These are phyloP conservation scores for Carex littledalei DNA, from an alignment of 176 grass and related monocot species.

Conservation along the genomic window DNA sequence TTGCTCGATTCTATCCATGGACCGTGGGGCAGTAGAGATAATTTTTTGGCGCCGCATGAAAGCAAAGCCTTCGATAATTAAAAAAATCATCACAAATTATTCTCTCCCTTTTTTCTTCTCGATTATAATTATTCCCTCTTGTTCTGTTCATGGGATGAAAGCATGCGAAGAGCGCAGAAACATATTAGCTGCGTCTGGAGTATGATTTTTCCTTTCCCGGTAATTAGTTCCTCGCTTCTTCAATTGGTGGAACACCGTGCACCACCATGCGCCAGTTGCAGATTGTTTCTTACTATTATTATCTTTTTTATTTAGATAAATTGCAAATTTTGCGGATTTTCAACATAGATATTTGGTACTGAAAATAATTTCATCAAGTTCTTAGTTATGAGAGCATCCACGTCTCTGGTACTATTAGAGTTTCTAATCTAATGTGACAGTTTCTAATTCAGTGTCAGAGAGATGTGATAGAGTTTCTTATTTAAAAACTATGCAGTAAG, in stretches of 20 bases:
- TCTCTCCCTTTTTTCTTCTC: background rate
- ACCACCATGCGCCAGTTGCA: background rate
- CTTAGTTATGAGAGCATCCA: background rate
- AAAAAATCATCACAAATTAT: slow-evolving; percentile 24
- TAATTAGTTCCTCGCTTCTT: background rate
- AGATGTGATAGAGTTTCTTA: too few species aligned
- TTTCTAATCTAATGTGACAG: too few species aligned
- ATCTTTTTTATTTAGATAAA: background rate
- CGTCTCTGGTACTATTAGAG: too few species aligned
- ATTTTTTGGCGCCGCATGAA: slow-evolving; percentile 23
- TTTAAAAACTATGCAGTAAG: too few species aligned
- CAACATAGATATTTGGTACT: background rate
- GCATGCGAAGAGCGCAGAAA: background rate
- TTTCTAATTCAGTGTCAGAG: too few species aligned
- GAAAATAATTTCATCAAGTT: background rate
- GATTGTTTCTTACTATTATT: background rate
- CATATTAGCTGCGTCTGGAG: background rate
- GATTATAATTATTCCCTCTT: slow-evolving; percentile 25
- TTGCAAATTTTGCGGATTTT: background rate
- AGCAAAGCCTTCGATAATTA: slow-evolving; percentile 1
- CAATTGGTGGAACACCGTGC: background rate
- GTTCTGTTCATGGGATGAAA: slow-evolving; percentile 21
- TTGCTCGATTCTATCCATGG: slow-evolving; percentile 26
- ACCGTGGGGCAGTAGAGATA: slow-evolving; percentile 18
- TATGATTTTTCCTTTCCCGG: background rate